Evolutionary conservation across 139 green algal genomes (phyloP).

Genomic region (Coelastrella sp.): DNA sequence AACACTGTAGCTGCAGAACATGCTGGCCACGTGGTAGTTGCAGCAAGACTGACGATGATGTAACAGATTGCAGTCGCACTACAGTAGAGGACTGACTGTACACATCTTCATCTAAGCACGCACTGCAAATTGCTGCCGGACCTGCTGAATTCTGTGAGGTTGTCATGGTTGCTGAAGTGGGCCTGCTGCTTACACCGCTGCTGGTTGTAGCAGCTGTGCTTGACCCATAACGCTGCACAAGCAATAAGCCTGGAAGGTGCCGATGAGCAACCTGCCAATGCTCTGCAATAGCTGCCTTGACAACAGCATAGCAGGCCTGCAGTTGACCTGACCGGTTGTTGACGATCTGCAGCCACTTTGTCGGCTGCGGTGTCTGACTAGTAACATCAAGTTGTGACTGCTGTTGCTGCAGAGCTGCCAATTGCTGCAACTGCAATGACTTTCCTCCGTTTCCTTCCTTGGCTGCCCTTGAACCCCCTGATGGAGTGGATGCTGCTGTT

Average conservation of each 20-base stretch:
- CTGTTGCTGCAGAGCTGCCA: background rate
- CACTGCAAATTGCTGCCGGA: background rate
- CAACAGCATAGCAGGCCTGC: conserved; percentile 46
- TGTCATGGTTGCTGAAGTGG: background rate
- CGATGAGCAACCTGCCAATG: conserved; percentile 49
- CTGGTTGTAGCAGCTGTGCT: background rate
- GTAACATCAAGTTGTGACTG: background rate
- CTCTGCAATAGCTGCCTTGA: conserved; percentile 42
- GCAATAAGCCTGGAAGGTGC: conserved; percentile 42
- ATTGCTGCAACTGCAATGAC: background rate
- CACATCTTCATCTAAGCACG: conserved; percentile 16
- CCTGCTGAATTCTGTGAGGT: background rate
- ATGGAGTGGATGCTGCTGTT: background rate
- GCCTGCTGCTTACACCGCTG: background rate
- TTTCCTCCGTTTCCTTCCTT: background rate
- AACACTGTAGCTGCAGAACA: conserved; percentile 60
- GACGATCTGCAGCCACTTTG: background rate
- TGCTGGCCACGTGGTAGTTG: conserved; percentile 72
- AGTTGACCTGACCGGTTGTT: conserved; percentile 11
- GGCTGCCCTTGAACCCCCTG: background rate
- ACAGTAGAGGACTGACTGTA: conserved; percentile 49
- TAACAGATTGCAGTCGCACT: conserved; percentile 56
- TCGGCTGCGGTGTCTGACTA: background rate
- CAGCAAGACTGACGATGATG: conserved; percentile 51
- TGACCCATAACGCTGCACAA: conserved; percentile 38